phyloP scores from a whole-genome alignment of 2,329 filamentous ascomycete species.

The Chaetomium strumarium region DNA sequence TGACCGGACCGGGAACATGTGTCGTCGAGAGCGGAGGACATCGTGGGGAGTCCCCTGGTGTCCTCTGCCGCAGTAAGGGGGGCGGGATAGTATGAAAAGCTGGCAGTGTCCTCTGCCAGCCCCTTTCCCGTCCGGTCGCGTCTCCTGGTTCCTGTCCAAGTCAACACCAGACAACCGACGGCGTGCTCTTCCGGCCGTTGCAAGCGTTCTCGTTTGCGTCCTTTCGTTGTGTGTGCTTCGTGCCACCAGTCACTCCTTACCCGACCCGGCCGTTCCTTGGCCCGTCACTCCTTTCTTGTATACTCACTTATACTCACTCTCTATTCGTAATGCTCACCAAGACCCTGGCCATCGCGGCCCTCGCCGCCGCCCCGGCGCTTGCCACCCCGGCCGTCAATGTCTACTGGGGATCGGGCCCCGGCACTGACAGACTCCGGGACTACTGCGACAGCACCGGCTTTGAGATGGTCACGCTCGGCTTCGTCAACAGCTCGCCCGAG shows the following conservation, averaged over 20 bases:
- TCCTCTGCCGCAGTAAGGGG: too few relatives aligned
- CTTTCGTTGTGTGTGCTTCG: constrained; percentile 30
- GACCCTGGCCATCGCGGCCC: constrained; percentile 24
- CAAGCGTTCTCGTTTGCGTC: constrained; percentile 32
- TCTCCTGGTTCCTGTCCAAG: constrained; percentile 19
- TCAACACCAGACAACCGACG: constrained; percentile 25
- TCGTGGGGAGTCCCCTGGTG: too few relatives aligned
- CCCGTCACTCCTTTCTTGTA: constrained; percentile 20
- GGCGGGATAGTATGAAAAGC: constrained; percentile 17
- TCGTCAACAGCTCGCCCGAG: constrained; percentile 36
- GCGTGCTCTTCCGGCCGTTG: constrained; percentile 25
- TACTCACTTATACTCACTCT: constrained; percentile 6
- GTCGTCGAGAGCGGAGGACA: too few relatives aligned
- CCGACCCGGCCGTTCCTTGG: constrained; percentile 18
- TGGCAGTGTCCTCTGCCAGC: constrained; percentile 8
- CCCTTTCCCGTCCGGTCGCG: constrained; percentile 6
- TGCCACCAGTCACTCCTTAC: constrained; percentile 25
- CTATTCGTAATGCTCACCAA: constrained; percentile 25
- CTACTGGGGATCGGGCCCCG: constrained; percentile 28
- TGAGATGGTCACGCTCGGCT: constrained; percentile 37
- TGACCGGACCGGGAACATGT: too few relatives aligned
- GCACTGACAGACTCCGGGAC: constrained; percentile 19
- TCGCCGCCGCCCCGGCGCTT: constrained; percentile 24
- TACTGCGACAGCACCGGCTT: constrained; percentile 32
- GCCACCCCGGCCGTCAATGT: constrained; percentile 27